Conservation (phyloP, 2,329 filamentous ascomycete species). For the Bisporella sp. region DNA sequence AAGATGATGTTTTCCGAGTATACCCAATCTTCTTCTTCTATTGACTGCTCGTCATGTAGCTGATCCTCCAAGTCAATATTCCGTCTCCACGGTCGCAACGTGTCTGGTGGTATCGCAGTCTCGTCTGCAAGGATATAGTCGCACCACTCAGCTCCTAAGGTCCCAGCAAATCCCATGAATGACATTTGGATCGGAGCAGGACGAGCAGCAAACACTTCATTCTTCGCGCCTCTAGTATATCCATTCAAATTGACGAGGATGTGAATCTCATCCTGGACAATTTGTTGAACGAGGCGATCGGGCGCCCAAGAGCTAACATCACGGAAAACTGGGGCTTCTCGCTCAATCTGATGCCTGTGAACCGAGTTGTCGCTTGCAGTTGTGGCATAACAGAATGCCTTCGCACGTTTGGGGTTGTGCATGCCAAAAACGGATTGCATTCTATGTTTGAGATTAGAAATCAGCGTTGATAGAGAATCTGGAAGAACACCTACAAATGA, state of each 20-base stretch:
- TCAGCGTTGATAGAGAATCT: neutral
- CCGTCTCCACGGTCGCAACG: conserved; percentile 70
- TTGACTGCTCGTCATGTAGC: conserved; percentile 51
- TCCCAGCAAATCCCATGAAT: conserved; percentile 98
- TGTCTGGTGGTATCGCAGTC: conserved; percentile 75
- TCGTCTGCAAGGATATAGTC: conserved; percentile 92
- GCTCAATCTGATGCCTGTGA: conserved; percentile 88
- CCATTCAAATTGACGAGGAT: conserved; percentile 97
- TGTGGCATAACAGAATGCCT: conserved; percentile 92
- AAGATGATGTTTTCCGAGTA: conserved; percentile 97
- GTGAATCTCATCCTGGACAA: conserved; percentile 81
- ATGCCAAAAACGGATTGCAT: conserved; percentile 99
- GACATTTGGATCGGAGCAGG: conserved; percentile 98
- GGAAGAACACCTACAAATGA: conserved; percentile 54
- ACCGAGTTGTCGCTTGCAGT: conserved; percentile 83
- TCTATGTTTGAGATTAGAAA: conserved; percentile 26
- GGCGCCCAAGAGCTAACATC: conserved; percentile 84
- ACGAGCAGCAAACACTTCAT: conserved; percentile 92
- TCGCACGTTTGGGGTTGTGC: conserved; percentile 66
- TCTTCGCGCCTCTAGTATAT: conserved; percentile 92
- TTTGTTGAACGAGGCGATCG: conserved; percentile 78
- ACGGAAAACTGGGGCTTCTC: conserved; percentile 82
- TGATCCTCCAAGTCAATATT: conserved; percentile 72
- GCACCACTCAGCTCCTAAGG: conserved; percentile 94
- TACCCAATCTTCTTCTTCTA: conserved; percentile 71